A percentile compares a stretch with the other conserved stretches of the same genome.
Conservation (phyloP, 345 rosid genomes). For the Salix udensis region DNA sequence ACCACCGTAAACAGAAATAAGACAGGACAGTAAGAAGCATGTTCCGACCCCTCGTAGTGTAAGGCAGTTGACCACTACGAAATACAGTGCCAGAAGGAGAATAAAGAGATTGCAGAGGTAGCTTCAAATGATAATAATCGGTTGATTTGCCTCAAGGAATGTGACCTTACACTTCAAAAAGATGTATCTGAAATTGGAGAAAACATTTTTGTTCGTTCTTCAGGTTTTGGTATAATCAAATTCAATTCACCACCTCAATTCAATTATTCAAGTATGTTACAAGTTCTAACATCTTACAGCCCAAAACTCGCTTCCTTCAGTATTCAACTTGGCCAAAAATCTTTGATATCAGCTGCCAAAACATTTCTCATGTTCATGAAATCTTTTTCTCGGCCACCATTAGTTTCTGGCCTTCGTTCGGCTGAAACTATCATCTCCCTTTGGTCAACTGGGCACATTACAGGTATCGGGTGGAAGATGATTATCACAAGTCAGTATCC, state of each 20-base stretch:
- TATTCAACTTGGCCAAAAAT: constrained; percentile 2
- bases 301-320: constrained; percentile 13
- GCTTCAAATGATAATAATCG: background rate
- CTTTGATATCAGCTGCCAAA: background rate
- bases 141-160: background rate
- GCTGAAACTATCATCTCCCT: constrained; percentile 4
- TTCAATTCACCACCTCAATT: background rate
- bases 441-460: background rate
- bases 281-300: constrained; percentile 16
- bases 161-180: background rate
- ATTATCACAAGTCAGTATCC: constrained; percentile 62
- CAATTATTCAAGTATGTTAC: constrained; percentile 24
- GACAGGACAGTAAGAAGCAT: background rate
- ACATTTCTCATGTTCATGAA: background rate
- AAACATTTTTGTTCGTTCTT: background rate
- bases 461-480: background rate
- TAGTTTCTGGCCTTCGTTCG: background rate
- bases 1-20: background rate
- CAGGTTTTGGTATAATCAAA: constrained; percentile 4
- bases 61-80: background rate
- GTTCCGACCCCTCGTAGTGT: background rate
- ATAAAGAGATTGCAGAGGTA: background rate
- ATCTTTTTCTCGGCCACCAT: background rate
- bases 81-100: background rate
- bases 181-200: background rate